Conservation (phyloP, 306 rosid genomes). For the Carpinus fangiana region DNA sequence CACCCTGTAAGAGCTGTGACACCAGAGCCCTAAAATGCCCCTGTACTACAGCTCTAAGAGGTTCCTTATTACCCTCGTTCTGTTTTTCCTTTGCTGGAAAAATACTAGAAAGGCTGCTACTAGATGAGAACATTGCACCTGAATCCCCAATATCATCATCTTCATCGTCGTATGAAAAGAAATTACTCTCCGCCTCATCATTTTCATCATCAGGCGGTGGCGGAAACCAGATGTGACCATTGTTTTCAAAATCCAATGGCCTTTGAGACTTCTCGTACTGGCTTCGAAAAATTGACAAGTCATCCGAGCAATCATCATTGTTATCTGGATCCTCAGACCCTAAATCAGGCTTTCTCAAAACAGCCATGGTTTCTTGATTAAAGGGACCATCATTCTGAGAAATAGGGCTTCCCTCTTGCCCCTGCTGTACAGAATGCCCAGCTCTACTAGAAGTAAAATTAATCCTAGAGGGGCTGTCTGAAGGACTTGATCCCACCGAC, state of each 20-base stretch:
- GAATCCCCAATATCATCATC: constrained; percentile 93
- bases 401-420: constrained; percentile 45
- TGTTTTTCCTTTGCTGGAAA: constrained; percentile 78
- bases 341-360: constrained; percentile 65
- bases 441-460: constrained; percentile 54
- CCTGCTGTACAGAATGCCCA: constrained; percentile 63
- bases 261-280: constrained; percentile 51
- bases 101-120: constrained; percentile 64
- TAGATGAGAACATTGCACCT: constrained; percentile 65
- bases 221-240: constrained; percentile 81
- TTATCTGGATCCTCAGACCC: constrained; percentile 58
- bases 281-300: constrained; percentile 52
- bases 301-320: constrained; percentile 64
- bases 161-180: constrained; percentile 78
- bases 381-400: constrained; percentile 45
- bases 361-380: constrained; percentile 56
- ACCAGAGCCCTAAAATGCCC: constrained; percentile 97
- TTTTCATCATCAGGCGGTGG: constrained; percentile 80
- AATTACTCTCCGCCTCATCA: constrained; percentile 63
- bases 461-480: constrained; percentile 75
- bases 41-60: constrained; percentile 70
- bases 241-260: constrained; percentile 88
- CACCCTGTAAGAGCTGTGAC: constrained; percentile 83
- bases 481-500: constrained; percentile 73
- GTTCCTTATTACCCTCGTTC: constrained; percentile 74